Base-by-base conservation (phyloP, 768 basidiomycete genomes). In the Rhodotorula kratochvilovae region DNA sequence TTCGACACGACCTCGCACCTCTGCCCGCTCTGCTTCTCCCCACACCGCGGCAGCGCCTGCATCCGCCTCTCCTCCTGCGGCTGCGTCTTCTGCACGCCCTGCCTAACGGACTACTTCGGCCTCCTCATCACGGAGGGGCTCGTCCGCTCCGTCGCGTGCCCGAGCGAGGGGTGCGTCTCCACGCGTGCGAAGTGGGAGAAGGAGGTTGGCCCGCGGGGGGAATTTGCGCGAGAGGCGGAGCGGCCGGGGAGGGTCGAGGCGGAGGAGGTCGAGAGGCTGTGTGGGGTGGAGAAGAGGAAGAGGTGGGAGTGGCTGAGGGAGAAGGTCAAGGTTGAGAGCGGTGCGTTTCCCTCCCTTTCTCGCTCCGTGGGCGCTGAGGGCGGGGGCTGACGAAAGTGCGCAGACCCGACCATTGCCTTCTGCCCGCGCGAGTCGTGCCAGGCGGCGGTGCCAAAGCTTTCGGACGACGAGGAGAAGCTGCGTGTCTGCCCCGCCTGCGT, bases 111-210 rank as follows among this genome's bases (percentile, higher is more conserved):
- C 53, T 78, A 76, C 59, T 78, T 74, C 61, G 59, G 62, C 42
- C 63, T 78, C 19, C 68, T 75, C 33, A 78, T 78, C 63, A 66
- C 69, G n/a, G 77, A 78, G 61, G 77, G 77, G 8, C 61, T 77
- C 27, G 73, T 77, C 1, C 42, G 68, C 45, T 64, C 64, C 11
- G 76, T 78, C 19, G 61, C 70, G 23, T 78, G 77, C 48, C 76
- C 77, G 1, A 65, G 60, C 31, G 21, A 42, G 31, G 65, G 56
- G n/a, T 77, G 77, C 45, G 75, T 72, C 25, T 48, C 65, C 43
- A 43, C 62, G 31, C 46, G 75, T 21, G 61, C 71, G 35, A 39
- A 10, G 46, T 68, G 67, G 71, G 67, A 73, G 60, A 70, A 63
- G 51, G 27, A 57, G 39, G 16, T 45, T 35, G 43, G 23, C 15